Conservation (phyloP, 805 yeast genomes). For the Wickerhamomyces strasburgensis region DNA sequence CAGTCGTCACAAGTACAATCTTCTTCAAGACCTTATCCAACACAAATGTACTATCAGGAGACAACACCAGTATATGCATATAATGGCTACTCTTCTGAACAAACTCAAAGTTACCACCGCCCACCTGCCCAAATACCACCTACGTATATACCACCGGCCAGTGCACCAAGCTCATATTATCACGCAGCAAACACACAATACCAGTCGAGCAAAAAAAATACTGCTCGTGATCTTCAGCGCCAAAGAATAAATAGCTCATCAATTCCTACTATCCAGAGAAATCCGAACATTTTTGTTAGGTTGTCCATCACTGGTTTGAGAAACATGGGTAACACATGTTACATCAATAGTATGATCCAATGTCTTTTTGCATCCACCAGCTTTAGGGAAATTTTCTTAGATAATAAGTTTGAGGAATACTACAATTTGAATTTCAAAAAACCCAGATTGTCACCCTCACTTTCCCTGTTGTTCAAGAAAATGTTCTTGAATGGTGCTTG, state of each 20-base stretch:
- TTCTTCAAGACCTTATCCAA: conserved; percentile 3
- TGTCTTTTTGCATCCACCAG: conserved; percentile 51
- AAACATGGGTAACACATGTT: conserved; percentile 72
- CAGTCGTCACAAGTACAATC: conserved; percentile 17
- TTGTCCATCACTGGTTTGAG: conserved; percentile 55
- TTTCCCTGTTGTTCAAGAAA: conserved; percentile 50
- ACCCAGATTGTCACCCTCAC: conserved; percentile 41
- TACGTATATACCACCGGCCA: neutral
- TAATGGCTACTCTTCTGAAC: conserved; percentile 1
- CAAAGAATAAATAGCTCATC: conserved; percentile 14
- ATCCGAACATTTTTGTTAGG: conserved; percentile 34
- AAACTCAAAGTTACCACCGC: too few species aligned
- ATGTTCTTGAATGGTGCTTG: conserved; percentile 56
- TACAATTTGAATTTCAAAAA: conserved; percentile 29
- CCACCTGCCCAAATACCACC: conserved; percentile 5
- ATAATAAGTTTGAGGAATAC: conserved; percentile 40
- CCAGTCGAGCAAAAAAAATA: neutral
- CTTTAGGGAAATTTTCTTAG: conserved; percentile 46
- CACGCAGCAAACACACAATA: too few species aligned
- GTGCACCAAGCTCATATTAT: conserved; percentile 1
- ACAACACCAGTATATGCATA: conserved; percentile 1
- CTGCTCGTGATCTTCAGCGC: conserved; percentile 3
- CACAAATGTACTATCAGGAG: conserved; percentile 1
- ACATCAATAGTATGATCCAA: conserved; percentile 70
- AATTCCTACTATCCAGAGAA: conserved; percentile 35